A percentile compares a stretch with the other conserved stretches of the same genome.
Conservation (phyloP, 2,329 filamentous ascomycete genomes). For the Thelonectria blattea region DNA sequence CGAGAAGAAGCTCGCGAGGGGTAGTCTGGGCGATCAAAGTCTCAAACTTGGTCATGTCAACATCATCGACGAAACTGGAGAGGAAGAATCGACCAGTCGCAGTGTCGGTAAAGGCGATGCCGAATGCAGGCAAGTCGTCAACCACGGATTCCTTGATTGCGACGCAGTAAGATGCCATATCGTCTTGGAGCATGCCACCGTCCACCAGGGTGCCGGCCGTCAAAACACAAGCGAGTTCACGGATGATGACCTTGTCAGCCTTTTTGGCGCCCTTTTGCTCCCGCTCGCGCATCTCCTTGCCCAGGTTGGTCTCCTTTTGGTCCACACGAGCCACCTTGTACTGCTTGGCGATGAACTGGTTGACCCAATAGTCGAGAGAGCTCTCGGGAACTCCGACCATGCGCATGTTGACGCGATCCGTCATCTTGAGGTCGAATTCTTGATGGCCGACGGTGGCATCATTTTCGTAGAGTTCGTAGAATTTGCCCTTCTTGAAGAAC, state of each 20-base stretch:
- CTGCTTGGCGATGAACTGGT: slow-evolving; percentile 97
- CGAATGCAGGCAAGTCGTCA: slow-evolving; percentile 81
- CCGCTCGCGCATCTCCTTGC: slow-evolving; percentile 98
- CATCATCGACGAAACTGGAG: slow-evolving; percentile 90
- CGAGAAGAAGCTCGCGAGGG: slow-evolving; percentile 86
- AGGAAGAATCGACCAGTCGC: slow-evolving; percentile 94
- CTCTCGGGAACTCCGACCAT: slow-evolving; percentile 98
- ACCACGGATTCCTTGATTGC: slow-evolving; percentile 85
- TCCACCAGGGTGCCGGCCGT: slow-evolving; percentile 94
- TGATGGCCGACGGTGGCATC: slow-evolving; percentile 97
- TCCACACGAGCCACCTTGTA: slow-evolving; percentile 97
- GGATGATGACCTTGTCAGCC: slow-evolving; percentile 89
- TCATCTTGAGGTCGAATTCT: slow-evolving; percentile 96
- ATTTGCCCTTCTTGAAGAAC: slow-evolving; percentile 99
- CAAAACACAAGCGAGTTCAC: slow-evolving; percentile 88
- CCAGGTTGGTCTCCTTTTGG: slow-evolving; percentile 93
- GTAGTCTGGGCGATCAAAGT: slow-evolving; percentile 92
- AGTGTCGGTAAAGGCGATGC: slow-evolving; percentile 92
- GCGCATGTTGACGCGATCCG: slow-evolving; percentile 97
- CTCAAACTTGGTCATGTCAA: slow-evolving; percentile 94
- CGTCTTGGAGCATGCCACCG: slow-evolving; percentile 94
- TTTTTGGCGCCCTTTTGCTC: slow-evolving; percentile 71
- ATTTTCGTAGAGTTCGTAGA: slow-evolving; percentile 98
- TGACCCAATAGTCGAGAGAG: slow-evolving; percentile 95
- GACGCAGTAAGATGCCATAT: slow-evolving; percentile 96